Conservation (phyloP, 2,329 filamentous ascomycete genomes). For the Cryphonectria nitschkei region DNA sequence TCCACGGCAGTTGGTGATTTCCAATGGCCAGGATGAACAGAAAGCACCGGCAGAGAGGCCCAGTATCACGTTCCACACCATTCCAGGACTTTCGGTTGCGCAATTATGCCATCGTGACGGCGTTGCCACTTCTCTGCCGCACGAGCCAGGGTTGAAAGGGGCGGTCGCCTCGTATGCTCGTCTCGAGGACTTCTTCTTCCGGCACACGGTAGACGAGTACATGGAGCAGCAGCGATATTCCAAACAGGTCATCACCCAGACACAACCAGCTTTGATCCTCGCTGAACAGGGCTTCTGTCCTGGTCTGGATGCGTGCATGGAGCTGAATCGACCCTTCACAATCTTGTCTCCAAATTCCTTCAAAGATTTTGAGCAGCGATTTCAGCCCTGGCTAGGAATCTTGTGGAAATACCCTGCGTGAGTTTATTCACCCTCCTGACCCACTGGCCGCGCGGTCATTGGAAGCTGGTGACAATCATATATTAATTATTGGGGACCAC, state of each 20-base stretch:
- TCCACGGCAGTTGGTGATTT: constrained; percentile 9
- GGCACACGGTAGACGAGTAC: constrained; percentile 14
- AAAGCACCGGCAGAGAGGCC: neutral
- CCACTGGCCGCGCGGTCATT: neutral
- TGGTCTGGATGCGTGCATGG: constrained; percentile 11
- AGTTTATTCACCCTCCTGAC: neutral
- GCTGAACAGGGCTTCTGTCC: constrained; percentile 14
- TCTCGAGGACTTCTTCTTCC: constrained; percentile 15
- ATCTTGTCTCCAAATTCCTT: constrained; percentile 20
- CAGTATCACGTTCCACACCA: constrained; percentile 18
- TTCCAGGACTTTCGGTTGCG: constrained; percentile 15
- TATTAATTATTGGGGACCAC: neutral
- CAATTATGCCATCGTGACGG: constrained; percentile 15
- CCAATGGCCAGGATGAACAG: neutral
- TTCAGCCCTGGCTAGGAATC: constrained; percentile 9
- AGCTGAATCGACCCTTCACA: neutral
- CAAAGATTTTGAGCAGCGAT: constrained; percentile 18
- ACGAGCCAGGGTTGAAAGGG: constrained; percentile 16
- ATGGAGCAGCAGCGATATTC: constrained; percentile 12
- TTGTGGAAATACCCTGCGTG: constrained; percentile 20
- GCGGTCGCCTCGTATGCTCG: constrained; percentile 10
- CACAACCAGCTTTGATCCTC: constrained; percentile 7
- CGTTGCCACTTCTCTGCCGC: constrained; percentile 3
- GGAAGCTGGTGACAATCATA: neutral
- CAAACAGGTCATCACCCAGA: constrained; percentile 5